These are phyloP conservation scores for Phyllosticta ampelicida DNA, from an alignment of 2,329 filamentous ascomycete genomes.

Conservation along the genomic window DNA sequence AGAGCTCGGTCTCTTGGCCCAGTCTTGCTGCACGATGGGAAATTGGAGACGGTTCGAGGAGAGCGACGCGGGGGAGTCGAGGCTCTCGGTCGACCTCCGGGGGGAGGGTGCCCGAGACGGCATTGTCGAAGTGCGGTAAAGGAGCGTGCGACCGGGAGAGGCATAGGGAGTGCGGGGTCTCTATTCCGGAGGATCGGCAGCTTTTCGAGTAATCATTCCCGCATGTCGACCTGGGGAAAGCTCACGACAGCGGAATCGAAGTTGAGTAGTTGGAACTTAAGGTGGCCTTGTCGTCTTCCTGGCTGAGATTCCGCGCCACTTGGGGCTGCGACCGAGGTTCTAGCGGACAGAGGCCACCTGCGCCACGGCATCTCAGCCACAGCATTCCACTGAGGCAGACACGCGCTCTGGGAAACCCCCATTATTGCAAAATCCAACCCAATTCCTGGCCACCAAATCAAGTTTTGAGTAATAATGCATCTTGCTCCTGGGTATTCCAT, in stretches of 20 bases:
- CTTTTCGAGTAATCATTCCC: conserved; percentile 7
- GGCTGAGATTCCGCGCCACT: neutral
- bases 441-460: neutral
- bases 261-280: conserved; percentile 1
- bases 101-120: conserved; percentile 33
- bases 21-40: conserved; percentile 50
- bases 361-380: neutral
- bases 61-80: conserved; percentile 34
- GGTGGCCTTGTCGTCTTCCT: conserved; percentile 5
- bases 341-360: too few relatives aligned
- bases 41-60: conserved; percentile 33
- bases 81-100: conserved; percentile 39
- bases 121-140: conserved; percentile 19
- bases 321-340: neutral
- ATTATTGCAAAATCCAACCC: neutral
- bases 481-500: conserved; percentile 10
- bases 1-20: conserved; percentile 35
- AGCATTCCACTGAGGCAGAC: neutral
- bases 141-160: conserved; percentile 10
- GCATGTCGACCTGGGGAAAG: neutral
- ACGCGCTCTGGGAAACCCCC: too few relatives aligned
- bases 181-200: neutral
- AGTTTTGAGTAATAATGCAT: conserved; percentile 2
- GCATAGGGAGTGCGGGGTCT: conserved; percentile 12
- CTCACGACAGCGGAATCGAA: conserved; percentile 1